Base-by-base conservation (phyloP, 208 protist species). In the Histomonas meleagridis region DNA sequence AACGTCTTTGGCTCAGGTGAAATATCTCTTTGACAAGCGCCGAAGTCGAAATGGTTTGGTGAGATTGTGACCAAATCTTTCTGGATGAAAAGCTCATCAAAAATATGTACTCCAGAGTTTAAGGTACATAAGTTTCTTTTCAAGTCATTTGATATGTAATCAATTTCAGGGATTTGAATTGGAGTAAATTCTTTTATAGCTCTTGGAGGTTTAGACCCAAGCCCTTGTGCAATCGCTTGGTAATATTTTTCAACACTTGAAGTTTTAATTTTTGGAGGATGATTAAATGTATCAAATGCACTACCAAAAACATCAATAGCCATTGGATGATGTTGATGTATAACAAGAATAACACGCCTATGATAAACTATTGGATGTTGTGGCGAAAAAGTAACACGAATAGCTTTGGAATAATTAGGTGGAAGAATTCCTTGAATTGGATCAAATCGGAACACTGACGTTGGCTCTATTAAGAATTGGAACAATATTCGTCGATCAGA, bases 371-470 rank as follows among this genome's bases (percentile, higher is more conserved):
- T 81, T 51, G 70, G 70, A 81, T 81, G 21, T 81, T 81, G 40
- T n/a, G 70, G 70, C 51, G 70, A 51, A 51, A 81, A 81, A 32
- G 70, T 81, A 21, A 81, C 35, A n/a, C 70, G 35, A 51, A 81
- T 51, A 35, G 70, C 48, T 51, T 81, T 81, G 21, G 70, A 81
- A 51, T 51, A 81, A 51, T 81, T 81, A 32, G 70, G 70, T n/a
- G 70, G n/a, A 10, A 81, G 51, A 81, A 81, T 81, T 32, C 70
- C 70, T 81, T 81, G 70, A 81, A 46, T 81, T 81, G 70, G 70
- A 32, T 81, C 70, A 23, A 81, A 81, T 18, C 14, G 51, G n/a
- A 81, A 81, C 21, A 43, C 70, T 23, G 70, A 81, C 51, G 70
- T 81, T 51, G 70, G 70, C 28, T 81, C 70, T 1, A 81, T 81